Evolutionary conservation across 2,329 filamentous ascomycete genomes (phyloP).

Genomic region (Leptosphaerulina australis): DNA sequence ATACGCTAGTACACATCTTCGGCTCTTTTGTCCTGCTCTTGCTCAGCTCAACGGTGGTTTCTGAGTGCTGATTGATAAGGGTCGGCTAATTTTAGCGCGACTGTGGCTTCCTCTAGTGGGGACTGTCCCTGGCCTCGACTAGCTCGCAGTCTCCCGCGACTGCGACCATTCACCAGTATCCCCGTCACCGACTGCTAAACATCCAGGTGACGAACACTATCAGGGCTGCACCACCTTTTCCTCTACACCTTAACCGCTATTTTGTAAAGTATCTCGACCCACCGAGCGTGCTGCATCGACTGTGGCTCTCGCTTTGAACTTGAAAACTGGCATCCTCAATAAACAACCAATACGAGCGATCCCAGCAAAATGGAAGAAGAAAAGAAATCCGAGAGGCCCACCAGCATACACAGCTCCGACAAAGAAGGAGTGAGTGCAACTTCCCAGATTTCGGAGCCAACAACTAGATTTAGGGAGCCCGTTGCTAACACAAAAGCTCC

Average conservation of each 20-base stretch:
- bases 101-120: constrained; percentile 13
- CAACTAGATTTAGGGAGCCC: background rate
- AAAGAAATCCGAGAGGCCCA: constrained; percentile 31
- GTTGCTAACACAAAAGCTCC: constrained; percentile 21
- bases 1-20: background rate
- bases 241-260: constrained; percentile 10
- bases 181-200: constrained; percentile 10
- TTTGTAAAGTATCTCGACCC: constrained; percentile 1
- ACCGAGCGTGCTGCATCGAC: constrained; percentile 3
- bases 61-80: background rate
- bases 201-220: constrained; percentile 11
- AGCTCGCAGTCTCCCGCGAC: too few relatives aligned
- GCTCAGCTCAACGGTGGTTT: constrained; percentile 6
- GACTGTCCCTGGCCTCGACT: too few relatives aligned
- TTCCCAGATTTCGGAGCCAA: background rate
- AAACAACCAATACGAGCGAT: background rate
- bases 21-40: background rate
- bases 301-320: constrained; percentile 1
- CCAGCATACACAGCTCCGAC: constrained; percentile 43
- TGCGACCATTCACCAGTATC: constrained; percentile 21
- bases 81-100: constrained; percentile 15
- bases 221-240: constrained; percentile 9
- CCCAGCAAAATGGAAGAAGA: constrained; percentile 16
- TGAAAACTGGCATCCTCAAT: constrained; percentile 12
- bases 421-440: constrained; percentile 33